Percentiles rank a stretch among this genome's conserved stretches.
These are phyloP conservation scores for Dothideomycetidae sp. DNA, from an alignment of 2,329 filamentous ascomycete species.

Conservation along the genomic window DNA sequence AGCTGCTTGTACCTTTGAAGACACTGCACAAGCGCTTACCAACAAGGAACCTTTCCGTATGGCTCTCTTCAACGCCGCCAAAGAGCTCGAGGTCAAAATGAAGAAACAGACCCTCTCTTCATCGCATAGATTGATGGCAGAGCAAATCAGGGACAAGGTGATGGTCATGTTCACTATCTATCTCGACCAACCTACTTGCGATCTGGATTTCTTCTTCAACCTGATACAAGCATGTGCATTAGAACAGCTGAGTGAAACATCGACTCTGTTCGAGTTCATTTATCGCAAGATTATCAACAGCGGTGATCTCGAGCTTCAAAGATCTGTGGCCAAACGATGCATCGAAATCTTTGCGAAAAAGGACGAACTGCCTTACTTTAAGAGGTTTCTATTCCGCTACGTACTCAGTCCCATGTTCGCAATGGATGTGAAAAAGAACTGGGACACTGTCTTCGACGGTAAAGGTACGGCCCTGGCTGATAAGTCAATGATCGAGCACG, in stretches of 20 bases:
- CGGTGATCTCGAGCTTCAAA: slow-evolving; percentile 75
- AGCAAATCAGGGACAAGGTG: slow-evolving; percentile 78
- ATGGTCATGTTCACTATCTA: slow-evolving; percentile 75
- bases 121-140: slow-evolving; percentile 64
- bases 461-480: slow-evolving; percentile 65
- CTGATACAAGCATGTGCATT: slow-evolving; percentile 72
- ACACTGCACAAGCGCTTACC: slow-evolving; percentile 52
- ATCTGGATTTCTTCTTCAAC: slow-evolving; percentile 63
- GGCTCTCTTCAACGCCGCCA: slow-evolving; percentile 49
- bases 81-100: slow-evolving; percentile 63
- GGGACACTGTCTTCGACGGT: slow-evolving; percentile 41
- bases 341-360: slow-evolving; percentile 76
- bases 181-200: slow-evolving; percentile 46
- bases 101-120: slow-evolving; percentile 54
- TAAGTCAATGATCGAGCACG: slow-evolving; percentile 70
- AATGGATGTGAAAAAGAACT: slow-evolving; percentile 84
- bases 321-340: slow-evolving; percentile 65
- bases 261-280: slow-evolving; percentile 66
- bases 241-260: slow-evolving; percentile 65
- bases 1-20: slow-evolving; percentile 55
- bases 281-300: slow-evolving; percentile 73
- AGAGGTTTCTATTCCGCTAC: slow-evolving; percentile 82
- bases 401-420: slow-evolving; percentile 92
- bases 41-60: slow-evolving; percentile 43
- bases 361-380: slow-evolving; percentile 70